Base-by-base conservation (phyloP, 495 filamentous ascomycete species). In the Talaromyces wortmannii region DNA sequence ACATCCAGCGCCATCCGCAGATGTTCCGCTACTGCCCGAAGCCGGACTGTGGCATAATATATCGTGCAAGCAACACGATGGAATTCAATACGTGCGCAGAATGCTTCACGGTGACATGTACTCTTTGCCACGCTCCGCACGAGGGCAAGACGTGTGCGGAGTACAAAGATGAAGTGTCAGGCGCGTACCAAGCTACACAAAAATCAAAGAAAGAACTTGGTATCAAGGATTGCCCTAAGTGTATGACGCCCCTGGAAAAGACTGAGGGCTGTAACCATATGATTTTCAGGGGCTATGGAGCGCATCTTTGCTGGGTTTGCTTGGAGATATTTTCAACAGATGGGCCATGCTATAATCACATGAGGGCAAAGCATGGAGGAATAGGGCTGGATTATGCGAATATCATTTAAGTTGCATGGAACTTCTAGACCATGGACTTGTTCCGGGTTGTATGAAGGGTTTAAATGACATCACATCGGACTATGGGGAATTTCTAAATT, bases 11-110 rank as follows among this genome's bases (percentile, higher is more conserved):
- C 4, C 61, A 63, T 23, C 59, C 63, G 5, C 50, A 46, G 0
- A 45, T 58, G 16, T 71, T 62, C 45, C 64, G 60, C 16, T 72
- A 69, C 56, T 74, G 71, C 46, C 62, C 69, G 10, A 74, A 69
- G 5, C 58, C 71, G 5, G 59, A 61, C 54, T 74, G 70, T 54
- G 57, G 57, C 23, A 57, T 56, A 4, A 55, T 74, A n/a, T 72
- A 72, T 49, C 29, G 36, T 12, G 52, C 50, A 2, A 55, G 63
- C 0, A 48, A 51, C 12, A 61, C 58, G 7, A 55, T 50, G 23
- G 59, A 57, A 40, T 44, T 59, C 10, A 59, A 65, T 16, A 64
- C 58, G 11, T 74, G 70, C 42, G 46, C 56, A 3, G 66, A 66
- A 32, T 74, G 70, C 36, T 54, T 74, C 7, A 63, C 58, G 11